These are phyloP conservation scores for Candida patagonica DNA, from an alignment of 805 yeast genomes.

Conservation along the genomic window DNA sequence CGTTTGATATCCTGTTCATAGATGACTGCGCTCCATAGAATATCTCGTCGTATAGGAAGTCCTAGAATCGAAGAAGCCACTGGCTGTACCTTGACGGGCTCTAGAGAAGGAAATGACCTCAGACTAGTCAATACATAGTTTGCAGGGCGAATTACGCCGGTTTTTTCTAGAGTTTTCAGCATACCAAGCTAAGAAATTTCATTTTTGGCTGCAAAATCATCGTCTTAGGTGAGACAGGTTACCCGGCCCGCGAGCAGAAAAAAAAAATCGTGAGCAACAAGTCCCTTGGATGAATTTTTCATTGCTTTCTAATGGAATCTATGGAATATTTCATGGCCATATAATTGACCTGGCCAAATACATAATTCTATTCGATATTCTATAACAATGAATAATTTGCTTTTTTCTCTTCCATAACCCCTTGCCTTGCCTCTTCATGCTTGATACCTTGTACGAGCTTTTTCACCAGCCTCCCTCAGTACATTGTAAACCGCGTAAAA, in stretches of 20 bases:
- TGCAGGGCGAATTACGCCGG: conserved; percentile 35
- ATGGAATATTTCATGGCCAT: no score
- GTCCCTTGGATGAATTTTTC: no score
- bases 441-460: no score
- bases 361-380: no score
- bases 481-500: conserved; percentile 3
- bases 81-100: conserved; percentile 71
- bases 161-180: background rate
- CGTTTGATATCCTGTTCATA: conserved; percentile 84
- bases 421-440: no score
- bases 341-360: no score
- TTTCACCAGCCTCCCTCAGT: no score
- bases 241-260: no score
- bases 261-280: no score
- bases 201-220: background rate
- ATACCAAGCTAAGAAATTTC: background rate
- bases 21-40: conserved; percentile 89
- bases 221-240: background rate
- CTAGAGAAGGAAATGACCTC: conserved; percentile 82
- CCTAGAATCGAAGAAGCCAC: conserved; percentile 63
- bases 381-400: no score
- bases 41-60: conserved; percentile 76
- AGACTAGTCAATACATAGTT: conserved; percentile 66
- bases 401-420: no score
- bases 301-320: no score